A percentile compares a stretch with the other conserved stretches of the same genome.
phyloP scores from a whole-genome alignment of 2,329 filamentous ascomycete species.

The Fusarium irregulare region DNA sequence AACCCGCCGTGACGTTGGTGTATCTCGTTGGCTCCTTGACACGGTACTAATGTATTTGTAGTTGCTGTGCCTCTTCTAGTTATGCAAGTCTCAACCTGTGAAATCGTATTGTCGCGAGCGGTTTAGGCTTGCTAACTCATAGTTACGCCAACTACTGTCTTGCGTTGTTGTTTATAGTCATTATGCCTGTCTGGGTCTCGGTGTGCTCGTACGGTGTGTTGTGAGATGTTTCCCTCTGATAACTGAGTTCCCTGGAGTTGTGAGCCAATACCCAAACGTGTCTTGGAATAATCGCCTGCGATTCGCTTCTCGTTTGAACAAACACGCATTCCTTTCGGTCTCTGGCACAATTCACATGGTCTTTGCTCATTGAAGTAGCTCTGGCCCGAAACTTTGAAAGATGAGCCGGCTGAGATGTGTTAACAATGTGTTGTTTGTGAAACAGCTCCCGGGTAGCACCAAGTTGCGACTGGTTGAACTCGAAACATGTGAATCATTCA shows the following conservation, averaged over 20 bases:
- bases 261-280: neutral
- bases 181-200: slow-evolving; percentile 7
- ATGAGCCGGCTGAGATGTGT: neutral
- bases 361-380: neutral
- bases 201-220: neutral
- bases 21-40: neutral
- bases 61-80: slow-evolving; percentile 14
- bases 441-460: slow-evolving; percentile 36
- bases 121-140: slow-evolving; percentile 19
- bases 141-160: slow-evolving; percentile 5
- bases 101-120: slow-evolving; percentile 7
- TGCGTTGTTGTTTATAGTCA: slow-evolving; percentile 3
- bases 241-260: neutral
- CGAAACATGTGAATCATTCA: slow-evolving; percentile 12
- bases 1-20: neutral
- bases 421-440: slow-evolving; percentile 18
- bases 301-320: neutral
- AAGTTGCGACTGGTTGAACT: slow-evolving; percentile 29
- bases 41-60: neutral
- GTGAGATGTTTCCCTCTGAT: slow-evolving; percentile 13
- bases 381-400: neutral
- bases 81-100: slow-evolving; percentile 6
- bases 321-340: neutral
- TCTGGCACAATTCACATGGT: neutral
- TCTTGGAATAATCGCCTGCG: neutral